Conservation (phyloP, 306 rosid species). For the Prunus padus region DNA sequence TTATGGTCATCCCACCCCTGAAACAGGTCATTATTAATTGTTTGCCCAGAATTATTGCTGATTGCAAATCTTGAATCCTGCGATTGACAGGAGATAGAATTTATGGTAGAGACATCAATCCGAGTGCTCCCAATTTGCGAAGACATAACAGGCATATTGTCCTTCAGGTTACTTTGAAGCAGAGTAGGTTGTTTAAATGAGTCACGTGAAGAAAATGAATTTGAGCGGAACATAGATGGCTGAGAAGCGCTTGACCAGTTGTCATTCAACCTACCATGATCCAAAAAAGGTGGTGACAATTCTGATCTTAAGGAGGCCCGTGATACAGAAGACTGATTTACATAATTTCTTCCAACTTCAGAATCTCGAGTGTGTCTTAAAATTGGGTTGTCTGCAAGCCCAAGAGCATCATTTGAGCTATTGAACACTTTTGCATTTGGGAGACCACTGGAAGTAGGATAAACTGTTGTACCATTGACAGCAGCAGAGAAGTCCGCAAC, state of each 20-base stretch:
- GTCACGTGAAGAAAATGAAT: conserved; percentile 42
- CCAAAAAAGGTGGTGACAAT: conserved; percentile 40
- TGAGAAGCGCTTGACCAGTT: conserved; percentile 62
- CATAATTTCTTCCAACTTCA: conserved; percentile 45
- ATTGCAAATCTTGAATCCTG: conserved; percentile 41
- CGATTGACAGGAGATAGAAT: conserved; percentile 41
- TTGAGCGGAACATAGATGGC: conserved; percentile 53
- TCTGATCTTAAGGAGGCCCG: conserved; percentile 51
- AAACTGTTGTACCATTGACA: conserved; percentile 42
- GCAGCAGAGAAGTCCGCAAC: conserved; percentile 41
- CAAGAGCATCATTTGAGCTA: conserved; percentile 34
- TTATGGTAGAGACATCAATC: conserved; percentile 41
- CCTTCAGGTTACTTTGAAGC: conserved; percentile 31
- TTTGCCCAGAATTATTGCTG: conserved; percentile 30
- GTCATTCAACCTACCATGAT: conserved; percentile 50
- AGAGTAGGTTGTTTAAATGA: conserved; percentile 40
- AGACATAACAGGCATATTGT: conserved; percentile 41
- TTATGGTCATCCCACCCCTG: conserved; percentile 66
- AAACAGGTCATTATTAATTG: conserved; percentile 39
- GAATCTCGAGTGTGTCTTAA: conserved; percentile 43
- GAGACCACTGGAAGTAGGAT: conserved; percentile 47
- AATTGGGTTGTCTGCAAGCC: conserved; percentile 40
- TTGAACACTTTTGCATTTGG: conserved; percentile 40
- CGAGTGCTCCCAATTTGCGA: conserved; percentile 42
- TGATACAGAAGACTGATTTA: conserved; percentile 44